phyloP scores from a whole-genome alignment of 2,329 filamentous ascomycete species.

The Clarireedia hainanense region DNA sequence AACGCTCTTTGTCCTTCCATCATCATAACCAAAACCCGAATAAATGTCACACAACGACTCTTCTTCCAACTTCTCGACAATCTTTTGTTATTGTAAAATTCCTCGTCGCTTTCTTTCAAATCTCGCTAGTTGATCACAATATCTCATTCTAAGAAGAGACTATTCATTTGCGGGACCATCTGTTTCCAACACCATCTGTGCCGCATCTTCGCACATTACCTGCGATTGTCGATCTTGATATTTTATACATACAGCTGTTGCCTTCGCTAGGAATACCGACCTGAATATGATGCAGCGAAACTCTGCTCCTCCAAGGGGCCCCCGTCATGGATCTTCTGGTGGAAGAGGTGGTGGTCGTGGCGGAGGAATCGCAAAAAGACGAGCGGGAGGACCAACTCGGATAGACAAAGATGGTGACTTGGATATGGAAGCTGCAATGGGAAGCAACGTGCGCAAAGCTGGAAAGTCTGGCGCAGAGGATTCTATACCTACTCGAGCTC shows the following conservation, averaged over 20 bases:
- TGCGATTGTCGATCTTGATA: not conserved
- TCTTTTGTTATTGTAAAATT: not conserved
- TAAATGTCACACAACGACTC: not conserved
- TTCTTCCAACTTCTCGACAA: not conserved
- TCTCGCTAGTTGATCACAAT: not conserved
- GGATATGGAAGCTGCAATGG: conserved; percentile 42
- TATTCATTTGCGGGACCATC: not conserved
- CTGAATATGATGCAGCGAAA: conserved; percentile 13
- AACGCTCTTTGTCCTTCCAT: not conserved
- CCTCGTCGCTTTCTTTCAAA: not conserved
- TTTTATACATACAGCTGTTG: not conserved
- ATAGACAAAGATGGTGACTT: conserved; percentile 55
- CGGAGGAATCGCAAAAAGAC: conserved; percentile 44
- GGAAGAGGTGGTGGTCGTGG: conserved; percentile 28
- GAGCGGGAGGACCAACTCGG: conserved; percentile 30
- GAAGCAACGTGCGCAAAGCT: conserved; percentile 22
- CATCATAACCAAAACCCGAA: not conserved
- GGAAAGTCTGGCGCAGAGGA: conserved; percentile 21
- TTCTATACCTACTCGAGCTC: conserved; percentile 11
- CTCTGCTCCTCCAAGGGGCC: conserved; percentile 21
- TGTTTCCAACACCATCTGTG: not conserved
- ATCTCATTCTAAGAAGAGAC: not conserved
- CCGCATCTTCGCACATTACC: not conserved
- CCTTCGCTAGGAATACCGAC: too few relatives aligned
- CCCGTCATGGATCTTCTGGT: conserved; percentile 20